Evolutionary conservation across 495 filamentous ascomycete species (phyloP).

Genomic region (Xylaria scruposa): DNA sequence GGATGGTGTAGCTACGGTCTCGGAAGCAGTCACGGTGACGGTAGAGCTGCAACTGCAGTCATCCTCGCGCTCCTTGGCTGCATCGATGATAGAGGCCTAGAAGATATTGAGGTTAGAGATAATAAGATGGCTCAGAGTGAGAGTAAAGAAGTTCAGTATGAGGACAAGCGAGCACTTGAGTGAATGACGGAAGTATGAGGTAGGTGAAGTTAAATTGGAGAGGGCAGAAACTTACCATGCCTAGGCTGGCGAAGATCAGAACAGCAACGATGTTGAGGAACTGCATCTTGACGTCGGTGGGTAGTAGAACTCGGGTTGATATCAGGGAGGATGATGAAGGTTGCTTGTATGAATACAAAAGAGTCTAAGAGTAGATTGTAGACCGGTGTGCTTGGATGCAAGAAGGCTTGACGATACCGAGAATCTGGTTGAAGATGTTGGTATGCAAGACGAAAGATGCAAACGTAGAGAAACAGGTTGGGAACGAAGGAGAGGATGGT

Average conservation of each 20-base stretch:
- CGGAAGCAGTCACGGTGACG: conserved; percentile 30
- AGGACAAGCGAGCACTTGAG: not conserved
- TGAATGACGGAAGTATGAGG: not conserved
- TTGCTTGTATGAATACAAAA: conserved; percentile 22
- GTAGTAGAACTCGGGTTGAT: conserved; percentile 1
- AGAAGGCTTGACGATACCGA: not conserved
- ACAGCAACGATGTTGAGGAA: conserved; percentile 40
- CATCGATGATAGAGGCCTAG: conserved; percentile 28
- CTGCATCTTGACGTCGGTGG: conserved; percentile 42
- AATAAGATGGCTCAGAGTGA: not conserved
- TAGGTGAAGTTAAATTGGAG: not conserved
- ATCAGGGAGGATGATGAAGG: conserved; percentile 25
- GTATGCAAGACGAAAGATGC: not conserved
- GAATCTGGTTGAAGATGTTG: not conserved
- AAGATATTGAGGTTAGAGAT: conserved; percentile 8
- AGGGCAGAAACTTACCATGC: conserved; percentile 49
- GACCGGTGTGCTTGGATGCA: conserved; percentile 3
- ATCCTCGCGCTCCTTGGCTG: conserved; percentile 32
- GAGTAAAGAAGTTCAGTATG: not conserved
- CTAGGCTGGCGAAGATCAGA: conserved; percentile 41
- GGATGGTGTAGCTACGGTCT: conserved; percentile 2
- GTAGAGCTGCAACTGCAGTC: conserved; percentile 36
- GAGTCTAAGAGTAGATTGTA: conserved; percentile 5
- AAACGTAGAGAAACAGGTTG: conserved; percentile 2
- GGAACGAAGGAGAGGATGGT: conserved; percentile 17